These are phyloP conservation scores for Grosmannia serpens DNA, from an alignment of 2,329 filamentous ascomycete species.

Conservation along the genomic window DNA sequence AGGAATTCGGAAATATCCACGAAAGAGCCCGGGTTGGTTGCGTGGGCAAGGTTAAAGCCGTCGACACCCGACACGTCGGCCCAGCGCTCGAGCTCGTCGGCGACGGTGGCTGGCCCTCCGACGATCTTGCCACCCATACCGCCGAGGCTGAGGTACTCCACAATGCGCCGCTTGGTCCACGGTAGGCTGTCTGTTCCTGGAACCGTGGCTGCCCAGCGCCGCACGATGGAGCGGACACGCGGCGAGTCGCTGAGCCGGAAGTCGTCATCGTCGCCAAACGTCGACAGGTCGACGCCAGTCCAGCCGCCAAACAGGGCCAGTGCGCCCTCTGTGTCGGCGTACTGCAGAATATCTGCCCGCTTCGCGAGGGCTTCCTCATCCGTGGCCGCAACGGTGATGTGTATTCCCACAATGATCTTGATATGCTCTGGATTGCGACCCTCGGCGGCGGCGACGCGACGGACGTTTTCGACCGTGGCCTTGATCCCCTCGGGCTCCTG, in stretches of 20 bases:
- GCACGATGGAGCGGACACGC: constrained; percentile 5
- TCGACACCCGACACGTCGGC: constrained; percentile 58
- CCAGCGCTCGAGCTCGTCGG: constrained; percentile 58
- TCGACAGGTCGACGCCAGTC: constrained; percentile 15
- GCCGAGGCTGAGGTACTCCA: constrained; percentile 12
- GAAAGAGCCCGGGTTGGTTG: constrained; percentile 42
- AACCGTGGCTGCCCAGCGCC: constrained; percentile 4
- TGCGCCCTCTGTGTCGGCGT: constrained; percentile 13
- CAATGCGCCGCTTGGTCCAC: constrained; percentile 12
- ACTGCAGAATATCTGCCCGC: constrained; percentile 4
- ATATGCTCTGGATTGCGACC: constrained; percentile 11
- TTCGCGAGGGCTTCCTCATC: constrained; percentile 13
- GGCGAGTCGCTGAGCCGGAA: constrained; percentile 3
- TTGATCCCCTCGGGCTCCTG: constrained; percentile 6
- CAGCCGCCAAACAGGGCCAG: constrained; percentile 17
- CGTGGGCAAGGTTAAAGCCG: constrained; percentile 54
- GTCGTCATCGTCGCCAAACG: constrained; percentile 14
- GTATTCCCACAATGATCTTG: constrained; percentile 12
- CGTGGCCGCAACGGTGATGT: constrained; percentile 10
- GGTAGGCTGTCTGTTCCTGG: constrained; percentile 4
- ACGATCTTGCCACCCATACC: constrained; percentile 28
- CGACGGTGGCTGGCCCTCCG: constrained; percentile 52
- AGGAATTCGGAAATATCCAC: constrained; percentile 54
- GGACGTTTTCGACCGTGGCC: constrained; percentile 5
- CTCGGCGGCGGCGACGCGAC: constrained; percentile 5